Percentiles rank a stretch among this genome's conserved stretches.
Conservation (phyloP, 768 basidiomycete genomes). For the Tulasnella sp. region DNA sequence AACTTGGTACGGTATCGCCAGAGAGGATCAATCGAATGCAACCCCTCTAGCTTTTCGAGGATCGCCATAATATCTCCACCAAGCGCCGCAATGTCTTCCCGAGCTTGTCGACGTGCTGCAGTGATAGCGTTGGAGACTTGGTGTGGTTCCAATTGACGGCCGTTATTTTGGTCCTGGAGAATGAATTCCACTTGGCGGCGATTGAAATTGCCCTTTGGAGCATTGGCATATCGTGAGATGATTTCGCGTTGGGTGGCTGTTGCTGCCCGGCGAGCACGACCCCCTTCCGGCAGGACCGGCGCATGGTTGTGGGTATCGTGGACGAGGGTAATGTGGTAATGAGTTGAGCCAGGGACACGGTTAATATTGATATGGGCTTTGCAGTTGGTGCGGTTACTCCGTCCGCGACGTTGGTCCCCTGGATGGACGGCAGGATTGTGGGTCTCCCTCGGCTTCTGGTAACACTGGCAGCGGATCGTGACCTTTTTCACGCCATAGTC, state of each 20-base stretch:
- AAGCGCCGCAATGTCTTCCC: too few relatives aligned
- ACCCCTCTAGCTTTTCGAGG: slow-evolving; percentile 39
- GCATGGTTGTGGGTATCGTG: slow-evolving; percentile 42
- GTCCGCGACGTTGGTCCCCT: neutral
- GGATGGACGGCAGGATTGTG: slow-evolving; percentile 1
- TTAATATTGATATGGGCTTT: slow-evolving; percentile 28
- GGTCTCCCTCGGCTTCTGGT: neutral
- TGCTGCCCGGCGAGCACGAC: slow-evolving; percentile 35
- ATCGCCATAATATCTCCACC: too few relatives aligned
- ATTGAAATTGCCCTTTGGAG: too few relatives aligned
- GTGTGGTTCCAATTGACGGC: too few relatives aligned
- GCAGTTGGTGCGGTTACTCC: neutral
- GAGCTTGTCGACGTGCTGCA: too few relatives aligned
- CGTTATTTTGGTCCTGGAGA: too few relatives aligned
- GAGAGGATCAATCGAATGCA: slow-evolving; percentile 33
- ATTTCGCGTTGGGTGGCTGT: slow-evolving; percentile 40
- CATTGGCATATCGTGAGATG: too few relatives aligned
- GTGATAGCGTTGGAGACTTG: too few relatives aligned
- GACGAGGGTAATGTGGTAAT: neutral
- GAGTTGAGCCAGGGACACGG: neutral
- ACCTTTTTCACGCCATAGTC: too few relatives aligned
- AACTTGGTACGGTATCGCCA: slow-evolving; percentile 42
- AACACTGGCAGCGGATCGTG: neutral
- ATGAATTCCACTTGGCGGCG: too few relatives aligned
- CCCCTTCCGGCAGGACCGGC: slow-evolving; percentile 39